These are phyloP conservation scores for Fusarium sp. DNA, from an alignment of 2,329 filamentous ascomycete genomes.

Conservation along the genomic window DNA sequence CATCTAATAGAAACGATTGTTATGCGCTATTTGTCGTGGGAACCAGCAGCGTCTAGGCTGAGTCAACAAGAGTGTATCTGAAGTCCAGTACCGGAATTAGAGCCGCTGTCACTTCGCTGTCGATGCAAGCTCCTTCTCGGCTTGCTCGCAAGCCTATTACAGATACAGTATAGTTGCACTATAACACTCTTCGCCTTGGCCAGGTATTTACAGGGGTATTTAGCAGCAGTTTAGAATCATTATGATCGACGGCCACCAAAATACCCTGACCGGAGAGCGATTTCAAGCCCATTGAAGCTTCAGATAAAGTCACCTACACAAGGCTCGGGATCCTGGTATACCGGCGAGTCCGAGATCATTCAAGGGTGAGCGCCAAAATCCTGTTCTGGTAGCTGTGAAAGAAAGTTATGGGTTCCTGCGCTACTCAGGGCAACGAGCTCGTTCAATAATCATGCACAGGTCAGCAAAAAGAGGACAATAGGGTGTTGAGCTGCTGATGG, in stretches of 20 bases:
- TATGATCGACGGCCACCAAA: slow-evolving; percentile 33
- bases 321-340: slow-evolving; percentile 4
- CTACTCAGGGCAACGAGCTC: neutral
- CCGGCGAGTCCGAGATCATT: slow-evolving; percentile 20
- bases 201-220: slow-evolving; percentile 22
- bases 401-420: neutral
- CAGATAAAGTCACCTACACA: neutral
- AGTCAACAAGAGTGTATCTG: slow-evolving; percentile 4
- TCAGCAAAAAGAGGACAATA: slow-evolving; percentile 23
- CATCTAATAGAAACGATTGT: neutral
- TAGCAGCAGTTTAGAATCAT: slow-evolving; percentile 13
- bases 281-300: slow-evolving; percentile 7
- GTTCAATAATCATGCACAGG: slow-evolving; percentile 29
- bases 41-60: slow-evolving; percentile 13
- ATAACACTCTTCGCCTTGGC: slow-evolving; percentile 9
- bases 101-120: slow-evolving; percentile 19
- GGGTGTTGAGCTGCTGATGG: slow-evolving; percentile 34
- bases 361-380: slow-evolving; percentile 4
- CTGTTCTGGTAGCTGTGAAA: slow-evolving; percentile 13
- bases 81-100: slow-evolving; percentile 20
- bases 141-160: slow-evolving; percentile 32
- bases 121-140: slow-evolving; percentile 2
- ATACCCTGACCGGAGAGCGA: slow-evolving; percentile 16
- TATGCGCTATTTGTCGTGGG: slow-evolving; percentile 23
- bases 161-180: slow-evolving; percentile 26